Evolutionary conservation across 768 basidiomycete species (phyloP), one percentile per base, ranked within the genome.

Genomic region (Boletus coccyginus): DNA sequence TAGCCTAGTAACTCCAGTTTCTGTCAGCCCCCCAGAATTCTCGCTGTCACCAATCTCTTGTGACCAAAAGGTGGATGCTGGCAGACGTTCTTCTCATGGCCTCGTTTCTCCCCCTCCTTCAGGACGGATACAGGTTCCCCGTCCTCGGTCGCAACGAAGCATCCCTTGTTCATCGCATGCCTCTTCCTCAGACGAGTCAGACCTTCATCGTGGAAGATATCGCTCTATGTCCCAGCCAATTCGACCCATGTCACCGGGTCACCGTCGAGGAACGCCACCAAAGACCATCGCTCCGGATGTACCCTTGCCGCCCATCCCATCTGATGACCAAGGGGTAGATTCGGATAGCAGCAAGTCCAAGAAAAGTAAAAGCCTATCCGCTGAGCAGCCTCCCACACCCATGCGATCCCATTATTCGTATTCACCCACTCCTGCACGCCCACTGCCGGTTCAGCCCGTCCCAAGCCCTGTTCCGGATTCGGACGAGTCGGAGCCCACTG

Each of bases 261-360:
- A 10, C 27, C 59, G 47, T 27, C 55, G 55, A 38, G 46, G 53
- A 16, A 52, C 63, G 10, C 58, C 54, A 13, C 60, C 67, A 21
- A 52, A 1, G 19, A 40, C 52, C 27, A 8, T 21, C 36, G 61
- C 66, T 46, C 68, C 67, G 7, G 55, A 51, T 13, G 21, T 47
- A 8, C 64, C 67, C 17, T 50, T 70, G 39, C 67, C 68, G 1
- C 63, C 67, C 7, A 42, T 67, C 39, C 68, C 68, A 4, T 46
- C 60, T 40, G 33, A 32, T 41, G 58, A 52, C 31, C 58, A 47
- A 19, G 38, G 24, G 11, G 0, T 33, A 21, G 24, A 43, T 2
- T 47, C 41, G 11, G 32, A 56, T 21, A 17, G 7, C 19, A 13
- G n/a, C 7, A 7, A 2, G 2, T 21, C 14, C 19, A 29, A 42